Base-by-base conservation (phyloP, 2,329 filamentous ascomycete species). In the Cercospora beticola region DNA sequence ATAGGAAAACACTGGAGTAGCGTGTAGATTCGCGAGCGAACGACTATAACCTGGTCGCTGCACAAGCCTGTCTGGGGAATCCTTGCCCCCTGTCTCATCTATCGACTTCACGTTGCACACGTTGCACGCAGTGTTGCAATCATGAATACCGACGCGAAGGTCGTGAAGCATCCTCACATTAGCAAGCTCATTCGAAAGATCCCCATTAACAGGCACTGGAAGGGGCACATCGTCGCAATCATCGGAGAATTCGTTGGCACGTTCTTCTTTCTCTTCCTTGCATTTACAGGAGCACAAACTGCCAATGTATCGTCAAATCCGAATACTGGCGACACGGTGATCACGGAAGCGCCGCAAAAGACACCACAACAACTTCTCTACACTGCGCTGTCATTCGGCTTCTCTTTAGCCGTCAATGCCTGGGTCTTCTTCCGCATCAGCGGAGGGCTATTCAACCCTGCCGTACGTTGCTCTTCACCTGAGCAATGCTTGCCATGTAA, bases 251-350 rank as follows among this genome's bases (percentile, higher is more conserved):
- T 80, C 58, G 80, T 82, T 7, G 82, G 81, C 28, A 83, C 82
- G 0, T 79, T 80, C 7, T 78, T 83, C 68, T 83, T 83, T 64
- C 76, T 83, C 33, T 83, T 79, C 76, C 82, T 83, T 63, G 82
- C 82, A 16, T 79, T 83, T 49, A 76, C 77, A 0, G 82, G 81
- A 5, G 81, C 81, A 0, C 81, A 83, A 65, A 81, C 82, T n/a
- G 81, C 82, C 72, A 82, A 82, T 71, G 80, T 75, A 71, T 72
- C 78, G 62, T 68, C 67, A 4, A 61, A 66, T 9, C 49, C 58
- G 2, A 66, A 62, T 76, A 57, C 72, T 71, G 7, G 75, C 73
- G 4, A 68, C 75, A 36, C 73, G 75, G 23, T 74, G 73, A 21
- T 66, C 73, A 28, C 67, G 71, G 14, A 68, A 66, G n/a, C 62